phyloP scores from a whole-genome alignment of 2,329 filamentous ascomycete genomes.

The Sclerotinia trifoliorum region DNA sequence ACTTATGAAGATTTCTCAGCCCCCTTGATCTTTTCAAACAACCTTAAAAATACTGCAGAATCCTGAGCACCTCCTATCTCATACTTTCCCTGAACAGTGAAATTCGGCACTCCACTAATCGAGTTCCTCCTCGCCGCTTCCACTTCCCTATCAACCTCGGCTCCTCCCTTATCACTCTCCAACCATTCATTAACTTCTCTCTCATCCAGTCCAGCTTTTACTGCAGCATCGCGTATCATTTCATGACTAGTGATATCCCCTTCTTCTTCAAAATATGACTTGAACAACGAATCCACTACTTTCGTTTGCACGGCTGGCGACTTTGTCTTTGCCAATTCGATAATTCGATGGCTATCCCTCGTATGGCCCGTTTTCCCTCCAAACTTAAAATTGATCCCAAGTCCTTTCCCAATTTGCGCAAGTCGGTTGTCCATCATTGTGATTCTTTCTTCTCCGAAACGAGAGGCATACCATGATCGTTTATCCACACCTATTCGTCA shows the following conservation, averaged over 20 bases:
- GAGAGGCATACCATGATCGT: slow-evolving; percentile 56
- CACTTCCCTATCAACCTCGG: slow-evolving; percentile 41
- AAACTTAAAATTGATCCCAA: slow-evolving; percentile 73
- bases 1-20: slow-evolving; percentile 33
- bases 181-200: slow-evolving; percentile 55
- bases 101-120: slow-evolving; percentile 70
- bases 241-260: slow-evolving; percentile 60
- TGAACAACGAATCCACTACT: slow-evolving; percentile 63
- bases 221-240: slow-evolving; percentile 52
- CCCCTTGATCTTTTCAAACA: slow-evolving; percentile 57
- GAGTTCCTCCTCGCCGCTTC: slow-evolving; percentile 45
- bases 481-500: slow-evolving; percentile 48
- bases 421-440: slow-evolving; percentile 59
- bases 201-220: slow-evolving; percentile 53
- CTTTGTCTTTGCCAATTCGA: slow-evolving; percentile 64
- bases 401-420: slow-evolving; percentile 54
- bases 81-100: slow-evolving; percentile 67
- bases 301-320: slow-evolving; percentile 53
- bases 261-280: slow-evolving; percentile 63
- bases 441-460: slow-evolving; percentile 63
- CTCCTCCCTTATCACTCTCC: slow-evolving; percentile 52
- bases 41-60: slow-evolving; percentile 60
- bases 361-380: slow-evolving; percentile 73
- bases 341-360: slow-evolving; percentile 73
- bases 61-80: slow-evolving; percentile 73